Evolutionary conservation across 1,284 basidiomycete species (phyloP), one percentile per base, ranked within the genome.

Genomic region (Ustilago tritici): DNA sequence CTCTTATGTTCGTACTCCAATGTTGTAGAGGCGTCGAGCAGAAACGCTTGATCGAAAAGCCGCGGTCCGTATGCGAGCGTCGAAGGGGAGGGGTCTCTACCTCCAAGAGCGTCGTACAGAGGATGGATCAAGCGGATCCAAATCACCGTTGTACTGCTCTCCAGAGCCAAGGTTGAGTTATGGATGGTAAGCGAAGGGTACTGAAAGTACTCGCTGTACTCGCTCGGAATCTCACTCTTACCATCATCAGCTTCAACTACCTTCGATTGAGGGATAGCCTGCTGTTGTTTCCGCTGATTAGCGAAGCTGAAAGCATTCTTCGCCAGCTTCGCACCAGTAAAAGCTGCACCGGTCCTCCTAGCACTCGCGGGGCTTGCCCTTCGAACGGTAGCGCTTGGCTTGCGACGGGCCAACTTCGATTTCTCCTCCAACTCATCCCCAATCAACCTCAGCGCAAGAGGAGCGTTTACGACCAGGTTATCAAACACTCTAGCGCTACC

Each of bases 391-490:
- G 41, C 36, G 3, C 38, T 38, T 5, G 43, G 40, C 12, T 46
- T 36, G 17, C 43, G 58, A 8, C 17, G 34, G 11, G 52, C 56
- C 28, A 68, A 3, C 55, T 68, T 74, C 5, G 62, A 52, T 58
- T 77, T 79, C 10, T 70, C 66, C n/a, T 76, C 62, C 19, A 68
- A 28, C 55, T 79, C 66, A 17, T 69, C 67, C 2, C 56, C 70
- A 0, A 58, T 65, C 28, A 77, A 40, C n/a, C 78, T 56, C 31
- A 79, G 17, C 3, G 74, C 78, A 1, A 79, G 61, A 28, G 78
- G 78, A 17, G 78, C 69, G n/a, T 79, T 66, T 10, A 71, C 71
- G 23, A 79, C 58, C 12, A 79, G 55, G 23, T 73, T 65, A 31
- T 76, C 78, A 50, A 77, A 73, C 35, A 71, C 63, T 35, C 70